A percentile compares a stretch with the other conserved stretches of the same genome.
These are phyloP conservation scores for Gaeumannomyces tritici DNA, from an alignment of 2,329 filamentous ascomycete genomes.

Conservation along the genomic window DNA sequence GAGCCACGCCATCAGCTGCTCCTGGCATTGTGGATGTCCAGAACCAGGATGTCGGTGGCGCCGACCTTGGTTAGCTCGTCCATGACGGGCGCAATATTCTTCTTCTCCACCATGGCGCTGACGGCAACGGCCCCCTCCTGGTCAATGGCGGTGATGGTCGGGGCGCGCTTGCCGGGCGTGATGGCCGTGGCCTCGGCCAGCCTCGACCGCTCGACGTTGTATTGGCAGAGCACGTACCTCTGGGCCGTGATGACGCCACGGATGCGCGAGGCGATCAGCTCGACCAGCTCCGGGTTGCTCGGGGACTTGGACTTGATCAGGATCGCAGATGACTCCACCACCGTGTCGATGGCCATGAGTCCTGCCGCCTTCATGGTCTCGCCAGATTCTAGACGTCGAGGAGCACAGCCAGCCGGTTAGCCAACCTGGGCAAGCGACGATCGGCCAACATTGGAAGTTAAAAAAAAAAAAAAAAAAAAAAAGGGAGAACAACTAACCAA, in stretches of 20 bases:
- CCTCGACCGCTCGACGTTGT: constrained; percentile 72
- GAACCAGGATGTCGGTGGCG: constrained; percentile 75
- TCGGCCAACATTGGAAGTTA: background rate
- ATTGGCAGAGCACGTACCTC: constrained; percentile 89
- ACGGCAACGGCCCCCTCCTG: constrained; percentile 92
- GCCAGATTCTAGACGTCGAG: constrained; percentile 62
- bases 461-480: too few relatives aligned
- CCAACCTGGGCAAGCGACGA: background rate
- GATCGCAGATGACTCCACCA: constrained; percentile 78
- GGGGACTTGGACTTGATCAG: constrained; percentile 85
- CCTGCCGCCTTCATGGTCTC: constrained; percentile 97
- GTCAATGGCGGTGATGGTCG: constrained; percentile 83
- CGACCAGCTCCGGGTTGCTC: constrained; percentile 69
- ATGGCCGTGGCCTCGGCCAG: constrained; percentile 62
- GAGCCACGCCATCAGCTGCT: constrained; percentile 8
- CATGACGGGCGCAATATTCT: constrained; percentile 77
- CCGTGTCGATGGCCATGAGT: constrained; percentile 87
- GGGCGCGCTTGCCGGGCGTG: constrained; percentile 88
- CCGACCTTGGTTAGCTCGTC: constrained; percentile 69
- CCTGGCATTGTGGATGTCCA: constrained; percentile 69
- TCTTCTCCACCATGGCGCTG: constrained; percentile 85
- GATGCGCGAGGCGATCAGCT: constrained; percentile 79
- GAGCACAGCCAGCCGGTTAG: background rate
- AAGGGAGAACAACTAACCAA: constrained; percentile 52
- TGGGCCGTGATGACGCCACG: constrained; percentile 92